Base-by-base conservation (phyloP, 305 asterid genomes). In the Nicotiana rustica region DNA sequence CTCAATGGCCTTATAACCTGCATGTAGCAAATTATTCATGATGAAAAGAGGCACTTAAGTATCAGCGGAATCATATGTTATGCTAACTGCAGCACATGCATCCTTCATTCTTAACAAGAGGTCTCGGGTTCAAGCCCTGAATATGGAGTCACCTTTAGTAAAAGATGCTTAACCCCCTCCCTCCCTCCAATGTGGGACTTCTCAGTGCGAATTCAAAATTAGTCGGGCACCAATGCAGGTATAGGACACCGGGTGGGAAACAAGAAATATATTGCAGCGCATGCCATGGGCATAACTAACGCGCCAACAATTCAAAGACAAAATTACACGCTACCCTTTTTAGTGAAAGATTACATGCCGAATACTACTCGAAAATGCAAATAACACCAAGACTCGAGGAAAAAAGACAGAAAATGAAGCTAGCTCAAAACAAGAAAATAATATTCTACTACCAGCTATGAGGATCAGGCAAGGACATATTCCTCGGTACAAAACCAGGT, bases 1-100 rank as follows among this genome's bases (percentile, higher is more conserved):
- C 83, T 89, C 84, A 92, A 67, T 82, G 91, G 92, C 75, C 91
- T 82, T 7, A 71, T 19, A 47, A 85, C 91, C 98, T 93, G 93
- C 75, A 87, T 49, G 75, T 0, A 14, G 64, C 21, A 73, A 49
- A 49, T 0, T 13, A 73, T 25, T 47, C 62, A 49, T 47, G 62
- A 59, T 73, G 62, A 73, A 47, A 19, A 13, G 41, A 47, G 21
- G 41, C 21, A 70, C 6, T 12, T 19, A 5, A 4, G 6, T 70
- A 44, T 44, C 60, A 5, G 19, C 1, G 0, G 38, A 44, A 44
- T 5, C 13, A 19, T 19, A 70, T 2, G 36, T 19, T 47, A 21
- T 6, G 61, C 19, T 21, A 47, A 71, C 41, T 47, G 38, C 38
- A 71, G 60, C 6, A 36, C 0, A 57, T 2, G 6, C 9, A 38